These are phyloP conservation scores for Aspergillus sp. DNA, from an alignment of 2,329 filamentous ascomycete genomes.

Conservation along the genomic window DNA sequence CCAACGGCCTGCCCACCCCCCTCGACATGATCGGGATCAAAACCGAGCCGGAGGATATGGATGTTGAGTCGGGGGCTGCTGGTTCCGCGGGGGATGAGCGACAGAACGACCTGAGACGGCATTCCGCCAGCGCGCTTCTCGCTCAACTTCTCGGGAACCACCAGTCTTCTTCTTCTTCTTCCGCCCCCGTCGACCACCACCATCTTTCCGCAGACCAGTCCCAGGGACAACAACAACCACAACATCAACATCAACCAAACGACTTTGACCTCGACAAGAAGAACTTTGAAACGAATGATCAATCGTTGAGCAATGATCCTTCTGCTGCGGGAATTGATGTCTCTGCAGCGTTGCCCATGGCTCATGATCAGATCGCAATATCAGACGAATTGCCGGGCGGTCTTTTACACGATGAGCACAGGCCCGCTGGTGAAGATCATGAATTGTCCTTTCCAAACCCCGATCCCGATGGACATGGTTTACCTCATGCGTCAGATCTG, in stretches of 20 bases:
- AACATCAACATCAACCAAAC: no score
- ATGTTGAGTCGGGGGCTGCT: conserved; percentile 6
- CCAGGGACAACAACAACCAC: conserved; percentile 2
- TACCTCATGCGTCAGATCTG: neutral
- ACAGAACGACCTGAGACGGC: conserved; percentile 31
- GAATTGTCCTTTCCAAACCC: no score
- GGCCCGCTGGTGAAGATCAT: no score
- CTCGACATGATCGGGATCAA: conserved; percentile 26
- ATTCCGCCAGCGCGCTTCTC: conserved; percentile 37
- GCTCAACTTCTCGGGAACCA: conserved; percentile 38
- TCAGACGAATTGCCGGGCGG: no score
- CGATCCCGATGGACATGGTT: neutral
- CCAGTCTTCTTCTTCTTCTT: neutral
- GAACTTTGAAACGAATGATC: no score
- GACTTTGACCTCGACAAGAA: no score
- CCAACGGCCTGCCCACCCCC: conserved; percentile 23
- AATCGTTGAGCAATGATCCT: no score
- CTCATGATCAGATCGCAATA: no score
- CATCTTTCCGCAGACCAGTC: conserved; percentile 2
- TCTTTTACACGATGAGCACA: no score
- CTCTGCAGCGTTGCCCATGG: no score
- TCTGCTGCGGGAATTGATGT: no score
- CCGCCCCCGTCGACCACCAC: neutral
- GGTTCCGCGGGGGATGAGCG: conserved; percentile 14
- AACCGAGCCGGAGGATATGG: conserved; percentile 22